Conservation (phyloP, 2,329 filamentous ascomycete genomes). For the Hortaea werneckii region DNA sequence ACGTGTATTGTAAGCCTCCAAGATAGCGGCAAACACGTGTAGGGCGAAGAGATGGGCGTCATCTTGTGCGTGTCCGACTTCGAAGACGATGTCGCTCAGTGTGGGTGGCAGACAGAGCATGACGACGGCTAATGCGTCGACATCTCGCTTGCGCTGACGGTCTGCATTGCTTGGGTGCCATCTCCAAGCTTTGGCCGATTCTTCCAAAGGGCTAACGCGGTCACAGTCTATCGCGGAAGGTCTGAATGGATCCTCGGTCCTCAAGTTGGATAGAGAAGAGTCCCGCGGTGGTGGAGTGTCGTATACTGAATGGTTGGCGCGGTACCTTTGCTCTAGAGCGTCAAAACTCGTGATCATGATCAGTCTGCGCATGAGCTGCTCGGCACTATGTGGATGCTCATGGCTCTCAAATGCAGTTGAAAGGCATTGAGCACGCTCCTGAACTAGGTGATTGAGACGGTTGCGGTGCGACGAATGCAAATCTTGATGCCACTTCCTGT, state of each 20-base stretch:
- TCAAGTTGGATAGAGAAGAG: too few species aligned
- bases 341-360: neutral
- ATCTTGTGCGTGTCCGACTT: neutral
- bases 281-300: too few species aligned
- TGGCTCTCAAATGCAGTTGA: neutral
- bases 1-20: constrained; percentile 5
- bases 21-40: neutral
- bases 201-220: neutral
- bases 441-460: neutral
- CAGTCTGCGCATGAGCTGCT: neutral
- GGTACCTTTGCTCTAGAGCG: neutral
- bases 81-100: constrained; percentile 5
- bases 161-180: neutral
- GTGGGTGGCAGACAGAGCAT: constrained; percentile 8
- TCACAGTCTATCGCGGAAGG: too few species aligned
- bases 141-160: neutral
- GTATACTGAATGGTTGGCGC: neutral
- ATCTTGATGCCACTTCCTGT: neutral
- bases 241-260: neutral
- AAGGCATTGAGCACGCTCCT: neutral
- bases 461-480: neutral
- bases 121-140: constrained; percentile 8
- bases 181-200: neutral
- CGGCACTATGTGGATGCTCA: neutral
- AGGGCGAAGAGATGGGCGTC: neutral